These are phyloP conservation scores for Brassica cretica DNA, from an alignment of 345 rosid genomes.

Conservation along the genomic window DNA sequence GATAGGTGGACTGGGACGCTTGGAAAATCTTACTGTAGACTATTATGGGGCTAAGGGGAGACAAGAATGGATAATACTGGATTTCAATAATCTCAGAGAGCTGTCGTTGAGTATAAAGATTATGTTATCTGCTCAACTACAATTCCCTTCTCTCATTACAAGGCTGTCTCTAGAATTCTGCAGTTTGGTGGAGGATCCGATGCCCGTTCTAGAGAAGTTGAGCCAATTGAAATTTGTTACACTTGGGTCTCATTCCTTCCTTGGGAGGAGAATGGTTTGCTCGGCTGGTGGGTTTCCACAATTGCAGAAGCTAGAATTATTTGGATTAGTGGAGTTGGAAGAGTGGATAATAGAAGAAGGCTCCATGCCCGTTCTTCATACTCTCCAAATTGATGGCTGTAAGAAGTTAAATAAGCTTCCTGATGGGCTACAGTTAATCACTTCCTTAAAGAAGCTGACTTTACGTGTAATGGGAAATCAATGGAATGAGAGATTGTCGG, in stretches of 20 bases:
- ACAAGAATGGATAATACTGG: neutral
- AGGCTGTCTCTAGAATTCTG: slow-evolving; percentile 17
- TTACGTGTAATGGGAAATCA: slow-evolving; percentile 3
- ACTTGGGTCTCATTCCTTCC: neutral
- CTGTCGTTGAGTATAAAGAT: slow-evolving; percentile 20
- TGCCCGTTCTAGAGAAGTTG: slow-evolving; percentile 46
- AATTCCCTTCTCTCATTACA: slow-evolving; percentile 38
- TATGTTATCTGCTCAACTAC: slow-evolving; percentile 32
- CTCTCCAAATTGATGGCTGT: slow-evolving; percentile 27
- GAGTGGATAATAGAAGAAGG: slow-evolving; percentile 22
- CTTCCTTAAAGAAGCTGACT: slow-evolving; percentile 25
- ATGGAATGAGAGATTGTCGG: slow-evolving; percentile 26
- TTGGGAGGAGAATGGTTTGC: slow-evolving; percentile 37
- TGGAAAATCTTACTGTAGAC: neutral
- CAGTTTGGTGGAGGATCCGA: slow-evolving; percentile 28
- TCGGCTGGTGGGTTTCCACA: slow-evolving; percentile 13
- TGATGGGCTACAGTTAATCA: slow-evolving; percentile 23
- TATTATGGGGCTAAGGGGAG: neutral
- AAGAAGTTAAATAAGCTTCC: slow-evolving; percentile 21
- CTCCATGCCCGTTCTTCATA: slow-evolving; percentile 27
- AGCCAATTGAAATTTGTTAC: neutral
- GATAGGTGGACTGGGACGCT: neutral
- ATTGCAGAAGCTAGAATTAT: neutral
- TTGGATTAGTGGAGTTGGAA: neutral
- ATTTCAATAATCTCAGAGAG: slow-evolving; percentile 1